Percentiles rank a stretch among this genome's conserved stretches.
phyloP scores from a whole-genome alignment of 805 yeast species.

The Candida sakaeoensis region DNA sequence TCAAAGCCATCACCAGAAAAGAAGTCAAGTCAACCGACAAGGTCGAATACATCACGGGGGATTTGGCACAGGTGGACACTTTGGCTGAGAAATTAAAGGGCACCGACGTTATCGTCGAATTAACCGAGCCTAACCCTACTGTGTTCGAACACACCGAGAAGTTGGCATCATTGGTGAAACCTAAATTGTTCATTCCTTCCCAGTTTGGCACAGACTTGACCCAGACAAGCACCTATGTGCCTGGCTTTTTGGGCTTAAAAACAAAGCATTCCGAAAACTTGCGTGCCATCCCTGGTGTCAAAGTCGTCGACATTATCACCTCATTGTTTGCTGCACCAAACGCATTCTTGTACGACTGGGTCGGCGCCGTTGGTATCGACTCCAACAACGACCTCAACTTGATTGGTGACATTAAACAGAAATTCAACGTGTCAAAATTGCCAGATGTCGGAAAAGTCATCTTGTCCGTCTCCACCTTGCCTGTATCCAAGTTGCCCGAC shows the following conservation, averaged over 20 bases:
- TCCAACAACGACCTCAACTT: conserved; percentile 29
- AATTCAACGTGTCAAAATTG: conserved; percentile 32
- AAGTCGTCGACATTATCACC: conserved; percentile 12
- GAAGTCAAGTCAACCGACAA: conserved; percentile 29
- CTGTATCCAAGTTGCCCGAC: conserved; percentile 40
- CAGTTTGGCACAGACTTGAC: conserved; percentile 53
- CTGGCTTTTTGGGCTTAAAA: conserved; percentile 10
- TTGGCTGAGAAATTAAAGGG: conserved; percentile 19
- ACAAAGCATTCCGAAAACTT: conserved; percentile 6
- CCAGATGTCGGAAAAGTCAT: conserved; percentile 43
- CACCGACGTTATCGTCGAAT: conserved; percentile 41
- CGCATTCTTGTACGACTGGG: conserved; percentile 27
- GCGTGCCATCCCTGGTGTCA: conserved; percentile 7
- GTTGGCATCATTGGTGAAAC: conserved; percentile 34
- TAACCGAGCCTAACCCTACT: conserved; percentile 31
- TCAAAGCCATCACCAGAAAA: conserved; percentile 49
- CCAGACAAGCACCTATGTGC: conserved; percentile 14
- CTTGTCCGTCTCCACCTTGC: conserved; percentile 36
- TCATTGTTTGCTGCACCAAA: conserved; percentile 11
- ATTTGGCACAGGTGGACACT: conserved; percentile 8
- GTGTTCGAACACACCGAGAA: conserved; percentile 33
- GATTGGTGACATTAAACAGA: conserved; percentile 38
- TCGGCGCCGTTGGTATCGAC: conserved; percentile 37
- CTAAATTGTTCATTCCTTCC: conserved; percentile 54
- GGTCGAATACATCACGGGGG: conserved; percentile 38